Evolutionary conservation across 2,329 filamentous ascomycete species (phyloP), one percentile per base, ranked within the genome.

Genomic region (Claviceps sp.): DNA sequence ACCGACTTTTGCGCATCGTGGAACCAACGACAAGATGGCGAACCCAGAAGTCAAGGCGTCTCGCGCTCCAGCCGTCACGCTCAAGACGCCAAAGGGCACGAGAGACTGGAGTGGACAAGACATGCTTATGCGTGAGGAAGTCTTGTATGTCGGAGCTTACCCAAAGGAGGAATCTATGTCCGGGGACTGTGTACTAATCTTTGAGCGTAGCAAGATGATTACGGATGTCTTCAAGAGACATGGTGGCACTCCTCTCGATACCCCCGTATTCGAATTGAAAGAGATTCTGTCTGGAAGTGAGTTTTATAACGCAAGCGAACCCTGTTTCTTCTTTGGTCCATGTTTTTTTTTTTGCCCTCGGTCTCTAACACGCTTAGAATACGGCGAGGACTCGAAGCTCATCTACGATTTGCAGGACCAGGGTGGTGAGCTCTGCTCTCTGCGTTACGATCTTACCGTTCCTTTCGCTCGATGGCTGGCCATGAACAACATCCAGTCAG

Each of bases 401-500:
- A 94, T 94, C 69, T 94, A 94, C 70, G 86, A 94, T 65, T 63
- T 93, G 57, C 82, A 85, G 63, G 88, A 94, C 64, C 88, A 94
- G 66, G 88, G 88, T 61, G 88, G 88, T 57, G 88, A 95, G 71
- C 59, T 70, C 50, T 68, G 66, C 61, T 89, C 87, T 22, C 75
- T 95, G 55, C 82, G 88, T 61, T 95, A 93, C 70, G 88, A 94
- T 63, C 71, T 94, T 59, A 94, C 88, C 1, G 88, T 95, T 11
- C 88, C 88, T 36, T 93, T 95, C 63, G 90, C 91, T 55, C 83
- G 90, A 62, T 96, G 86, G 81, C 79, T 95, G 55, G 90, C 90
- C 61, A 93, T 94, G 88, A 95, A 95, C 69, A 78, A 83, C 57
- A 76, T 94, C 52, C 82, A 86, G 66, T 84, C 77, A 67, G 91